Base-by-base conservation (phyloP, 2,329 filamentous ascomycete species). In the Cercospora janseana region DNA sequence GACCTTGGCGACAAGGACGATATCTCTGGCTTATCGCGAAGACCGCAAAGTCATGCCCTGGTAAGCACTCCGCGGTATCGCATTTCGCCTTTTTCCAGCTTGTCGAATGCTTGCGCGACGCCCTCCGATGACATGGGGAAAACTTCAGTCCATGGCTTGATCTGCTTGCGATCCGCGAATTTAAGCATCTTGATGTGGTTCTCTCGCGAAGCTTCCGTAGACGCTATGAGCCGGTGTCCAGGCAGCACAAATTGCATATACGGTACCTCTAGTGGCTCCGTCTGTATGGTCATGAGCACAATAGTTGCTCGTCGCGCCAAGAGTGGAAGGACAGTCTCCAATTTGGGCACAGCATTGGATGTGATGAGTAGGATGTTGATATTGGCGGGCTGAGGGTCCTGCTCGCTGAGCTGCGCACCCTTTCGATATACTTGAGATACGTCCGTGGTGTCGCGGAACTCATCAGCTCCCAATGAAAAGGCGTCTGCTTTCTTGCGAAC, bases 121-220 rank as follows among this genome's bases (percentile, higher is more conserved):
- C 73, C 73, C 13, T 66, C 54, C 32, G 64, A 62, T 1, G 55
- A 69, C 65, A 76, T 63, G 0, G 70, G 68, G 49, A 72, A 75
- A 54, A 68, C 63, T 62, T 74, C 69, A n/a, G 69, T 46, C 53
- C 72, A 70, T 2, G 74, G 73, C 61, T 73, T 70, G 55, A 75
- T 71, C 12, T 61, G 52, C 43, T 74, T 68, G 15, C 62, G 62
- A 2, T 68, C 70, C 1, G 70, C 71, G 54, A 75, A 75, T 7
- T 70, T 65, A 8, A 76, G 62, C 74, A 75, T 76, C 20, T 69
- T 57, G 26, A 63, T 44, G 29, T 67, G 64, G 38, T 65, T 66
- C 51, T 62, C 56, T 9, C 57, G 50, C 4, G 60, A 62, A 2
- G 63, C 63, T 47, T 67, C 64, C 1, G 66, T 68, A 1, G 62